A percentile compares a stretch with the other conserved stretches of the same genome.
Evolutionary conservation across 106 monocot species (phyloP).

Genomic region (Xerophyta viscosa): DNA sequence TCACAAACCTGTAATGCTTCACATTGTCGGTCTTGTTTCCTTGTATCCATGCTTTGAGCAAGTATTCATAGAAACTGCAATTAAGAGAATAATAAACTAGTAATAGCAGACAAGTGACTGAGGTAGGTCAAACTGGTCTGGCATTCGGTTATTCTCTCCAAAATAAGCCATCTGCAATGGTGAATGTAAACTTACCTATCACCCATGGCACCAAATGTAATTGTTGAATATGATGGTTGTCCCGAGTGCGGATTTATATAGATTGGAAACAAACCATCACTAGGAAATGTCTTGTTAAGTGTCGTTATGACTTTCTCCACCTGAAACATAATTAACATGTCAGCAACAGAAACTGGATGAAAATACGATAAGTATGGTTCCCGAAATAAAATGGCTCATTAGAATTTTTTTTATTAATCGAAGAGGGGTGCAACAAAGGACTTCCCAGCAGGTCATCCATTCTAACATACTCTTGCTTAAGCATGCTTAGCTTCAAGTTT

Average conservation of each 20-base stretch:
- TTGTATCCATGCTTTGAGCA: slow-evolving; percentile 94
- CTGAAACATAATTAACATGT: slow-evolving; percentile 18
- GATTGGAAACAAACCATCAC: slow-evolving; percentile 78
- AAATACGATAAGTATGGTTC: neutral
- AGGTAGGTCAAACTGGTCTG: neutral
- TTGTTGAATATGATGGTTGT: slow-evolving; percentile 39
- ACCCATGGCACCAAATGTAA: slow-evolving; percentile 97
- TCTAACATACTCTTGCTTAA: too few species aligned
- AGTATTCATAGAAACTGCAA: slow-evolving; percentile 97
- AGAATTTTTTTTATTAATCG: too few species aligned
- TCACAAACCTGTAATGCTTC: slow-evolving; percentile 77
- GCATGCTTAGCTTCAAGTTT: too few species aligned
- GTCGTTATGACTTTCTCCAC: slow-evolving; percentile 64
- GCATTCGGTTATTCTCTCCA: too few species aligned
- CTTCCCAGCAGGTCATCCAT: too few species aligned
- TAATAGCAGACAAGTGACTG: neutral
- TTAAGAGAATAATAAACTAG: neutral
- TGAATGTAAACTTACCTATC: slow-evolving; percentile 55
- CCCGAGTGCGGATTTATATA: slow-evolving; percentile 77
- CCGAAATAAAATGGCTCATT: too few species aligned
- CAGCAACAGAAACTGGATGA: neutral
- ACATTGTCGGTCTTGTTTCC: slow-evolving; percentile 91
- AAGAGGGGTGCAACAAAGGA: too few species aligned
- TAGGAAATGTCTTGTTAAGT: slow-evolving; percentile 61
- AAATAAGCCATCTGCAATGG: too few species aligned